phyloP scores from a whole-genome alignment of 345 rosid species.

The Boechera stricta region DNA sequence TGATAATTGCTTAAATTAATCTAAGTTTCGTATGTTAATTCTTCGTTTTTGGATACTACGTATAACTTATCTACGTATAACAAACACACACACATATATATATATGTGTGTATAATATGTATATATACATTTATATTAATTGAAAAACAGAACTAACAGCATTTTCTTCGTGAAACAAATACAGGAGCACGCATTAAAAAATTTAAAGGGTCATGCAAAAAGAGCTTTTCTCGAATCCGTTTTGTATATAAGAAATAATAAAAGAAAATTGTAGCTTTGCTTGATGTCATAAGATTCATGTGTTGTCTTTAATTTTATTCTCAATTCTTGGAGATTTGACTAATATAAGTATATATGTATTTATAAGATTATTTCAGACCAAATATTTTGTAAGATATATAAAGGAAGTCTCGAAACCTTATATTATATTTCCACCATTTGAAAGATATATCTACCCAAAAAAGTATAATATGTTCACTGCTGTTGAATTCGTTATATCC shows the following conservation, averaged over 20 bases:
- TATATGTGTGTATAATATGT: too few species aligned
- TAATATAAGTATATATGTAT: not conserved
- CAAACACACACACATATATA: not conserved
- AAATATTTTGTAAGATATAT: not conserved
- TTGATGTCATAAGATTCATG: slow-evolving; percentile 42
- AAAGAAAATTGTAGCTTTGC: slow-evolving; percentile 14
- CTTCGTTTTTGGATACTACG: not conserved
- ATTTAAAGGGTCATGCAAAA: slow-evolving; percentile 37
- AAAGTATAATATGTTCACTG: not conserved
- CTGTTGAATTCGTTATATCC: not conserved
- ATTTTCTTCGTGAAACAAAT: slow-evolving; percentile 16
- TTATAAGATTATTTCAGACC: not conserved
- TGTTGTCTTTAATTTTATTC: slow-evolving; percentile 29
- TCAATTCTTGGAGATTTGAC: slow-evolving; percentile 13
- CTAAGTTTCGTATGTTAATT: not conserved
- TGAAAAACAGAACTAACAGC: not conserved
- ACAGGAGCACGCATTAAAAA: slow-evolving; percentile 7
- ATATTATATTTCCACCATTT: not conserved
- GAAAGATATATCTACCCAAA: not conserved
- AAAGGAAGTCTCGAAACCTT: not conserved
- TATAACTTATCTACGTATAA: not conserved
- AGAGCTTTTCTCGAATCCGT: slow-evolving; percentile 35
- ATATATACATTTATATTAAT: not conserved
- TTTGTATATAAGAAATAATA: slow-evolving; percentile 10
- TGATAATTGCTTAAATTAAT: not conserved